Evolutionary conservation across 768 basidiomycete species (phyloP).

Genomic region (Boletus subparvulus): DNA sequence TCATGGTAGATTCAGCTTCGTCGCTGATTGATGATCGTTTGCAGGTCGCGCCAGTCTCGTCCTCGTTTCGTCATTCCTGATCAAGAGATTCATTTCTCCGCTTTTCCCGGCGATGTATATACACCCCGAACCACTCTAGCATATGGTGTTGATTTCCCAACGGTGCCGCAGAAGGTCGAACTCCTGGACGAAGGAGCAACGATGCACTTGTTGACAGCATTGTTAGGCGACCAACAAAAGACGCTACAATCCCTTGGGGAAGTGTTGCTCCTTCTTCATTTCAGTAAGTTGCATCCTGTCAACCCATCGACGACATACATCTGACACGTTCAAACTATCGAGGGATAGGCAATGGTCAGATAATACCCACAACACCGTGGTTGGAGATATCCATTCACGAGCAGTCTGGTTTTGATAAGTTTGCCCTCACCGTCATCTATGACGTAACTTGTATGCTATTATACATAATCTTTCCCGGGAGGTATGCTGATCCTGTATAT

Average conservation of each 20-base stretch:
- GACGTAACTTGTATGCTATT: neutral
- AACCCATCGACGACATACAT: neutral
- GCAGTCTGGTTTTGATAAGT: neutral
- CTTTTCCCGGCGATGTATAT: neutral
- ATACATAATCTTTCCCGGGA: neutral
- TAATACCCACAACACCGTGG: neutral
- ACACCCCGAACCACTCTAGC: neutral
- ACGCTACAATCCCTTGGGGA: neutral
- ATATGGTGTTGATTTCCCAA: neutral
- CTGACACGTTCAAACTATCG: neutral
- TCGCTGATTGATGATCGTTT: neutral
- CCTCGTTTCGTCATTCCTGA: conserved; percentile 8
- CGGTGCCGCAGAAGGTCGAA: neutral
- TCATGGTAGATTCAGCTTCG: neutral
- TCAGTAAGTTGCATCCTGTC: neutral
- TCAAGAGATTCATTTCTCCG: conserved; percentile 4
- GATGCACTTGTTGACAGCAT: neutral
- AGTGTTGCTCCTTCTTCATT: conserved; percentile 4
- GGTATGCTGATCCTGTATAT: neutral
- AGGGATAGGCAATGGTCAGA: neutral
- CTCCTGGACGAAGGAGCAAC: neutral
- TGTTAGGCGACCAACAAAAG: neutral
- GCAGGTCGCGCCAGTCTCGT: neutral
- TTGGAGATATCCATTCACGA: neutral
- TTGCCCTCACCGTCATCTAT: neutral